These are phyloP conservation scores for Phaeosphaeriaceae sp. DNA, from an alignment of 2,329 filamentous ascomycete genomes.

Conservation along the genomic window DNA sequence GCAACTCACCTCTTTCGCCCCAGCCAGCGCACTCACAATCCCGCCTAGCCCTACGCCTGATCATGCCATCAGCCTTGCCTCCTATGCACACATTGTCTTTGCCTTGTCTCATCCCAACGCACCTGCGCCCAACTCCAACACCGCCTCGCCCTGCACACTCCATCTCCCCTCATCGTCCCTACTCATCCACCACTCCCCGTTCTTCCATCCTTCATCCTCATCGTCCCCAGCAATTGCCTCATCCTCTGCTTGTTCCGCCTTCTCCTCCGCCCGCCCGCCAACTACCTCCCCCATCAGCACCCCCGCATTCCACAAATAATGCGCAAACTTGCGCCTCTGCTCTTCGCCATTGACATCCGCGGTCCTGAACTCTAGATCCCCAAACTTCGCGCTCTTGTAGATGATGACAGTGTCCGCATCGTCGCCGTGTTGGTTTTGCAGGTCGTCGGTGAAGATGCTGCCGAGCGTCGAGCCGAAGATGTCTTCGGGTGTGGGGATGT, in stretches of 20 bases:
- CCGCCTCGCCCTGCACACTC: constrained; percentile 59
- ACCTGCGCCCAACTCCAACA: constrained; percentile 73
- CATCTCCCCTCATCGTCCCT: constrained; percentile 45
- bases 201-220: constrained; percentile 26
- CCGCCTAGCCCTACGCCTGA: constrained; percentile 55
- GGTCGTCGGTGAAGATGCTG: constrained; percentile 72
- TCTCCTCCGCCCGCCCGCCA: constrained; percentile 30
- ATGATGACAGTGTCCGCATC: constrained; percentile 61
- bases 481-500: constrained; percentile 61
- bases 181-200: constrained; percentile 42
- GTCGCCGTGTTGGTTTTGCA: constrained; percentile 71
- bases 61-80: constrained; percentile 36
- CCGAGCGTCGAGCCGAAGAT: constrained; percentile 66
- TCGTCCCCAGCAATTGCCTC: constrained; percentile 12
- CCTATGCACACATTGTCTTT: constrained; percentile 10
- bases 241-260: not conserved
- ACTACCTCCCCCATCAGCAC: constrained; percentile 56
- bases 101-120: constrained; percentile 48
- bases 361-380: constrained; percentile 49
- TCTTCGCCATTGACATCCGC: constrained; percentile 59
- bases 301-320: constrained; percentile 75
- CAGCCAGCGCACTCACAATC: constrained; percentile 54
- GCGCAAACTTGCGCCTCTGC: constrained; percentile 69
- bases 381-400: constrained; percentile 58
- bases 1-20: constrained; percentile 54